A percentile compares a stretch with the other conserved stretches of the same genome.
Evolutionary conservation across 805 yeast species (phyloP).

Genomic region (Cyberlindnera galapagoensis): DNA sequence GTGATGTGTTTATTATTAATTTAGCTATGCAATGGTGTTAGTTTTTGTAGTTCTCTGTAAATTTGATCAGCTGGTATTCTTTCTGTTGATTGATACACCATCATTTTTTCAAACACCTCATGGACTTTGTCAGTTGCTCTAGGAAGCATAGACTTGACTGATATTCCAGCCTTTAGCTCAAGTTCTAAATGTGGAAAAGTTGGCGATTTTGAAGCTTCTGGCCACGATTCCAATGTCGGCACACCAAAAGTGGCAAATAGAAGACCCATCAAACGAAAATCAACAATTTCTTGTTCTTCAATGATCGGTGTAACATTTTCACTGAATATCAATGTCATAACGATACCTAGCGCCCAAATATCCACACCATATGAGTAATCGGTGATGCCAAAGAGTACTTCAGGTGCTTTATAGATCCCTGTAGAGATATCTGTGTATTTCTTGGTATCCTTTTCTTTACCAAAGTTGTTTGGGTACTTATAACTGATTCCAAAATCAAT

Average conservation of each 20-base stretch:
- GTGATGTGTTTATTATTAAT: neutral
- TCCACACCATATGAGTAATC: constrained; percentile 54
- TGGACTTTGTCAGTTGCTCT: constrained; percentile 20
- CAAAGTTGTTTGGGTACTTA: constrained; percentile 47
- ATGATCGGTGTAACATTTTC: constrained; percentile 32
- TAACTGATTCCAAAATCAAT: constrained; percentile 37
- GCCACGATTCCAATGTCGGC: constrained; percentile 41
- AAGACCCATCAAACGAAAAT: constrained; percentile 49
- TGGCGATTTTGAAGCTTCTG: constrained; percentile 33
- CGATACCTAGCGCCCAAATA: constrained; percentile 66
- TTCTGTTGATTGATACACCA: constrained; percentile 32
- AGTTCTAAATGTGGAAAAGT: constrained; percentile 27
- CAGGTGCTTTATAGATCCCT: constrained; percentile 68
- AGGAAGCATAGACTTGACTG: constrained; percentile 29
- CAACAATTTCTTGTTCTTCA: constrained; percentile 38
- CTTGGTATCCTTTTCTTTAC: constrained; percentile 39
- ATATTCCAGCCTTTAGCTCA: constrained; percentile 20
- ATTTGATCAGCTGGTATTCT: constrained; percentile 28
- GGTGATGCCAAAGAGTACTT: constrained; percentile 53
- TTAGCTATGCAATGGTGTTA: neutral
- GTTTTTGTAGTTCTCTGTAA: neutral
- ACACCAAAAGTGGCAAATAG: constrained; percentile 59
- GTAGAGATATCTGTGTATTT: constrained; percentile 56
- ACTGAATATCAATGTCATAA: constrained; percentile 48
- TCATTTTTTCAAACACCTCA: constrained; percentile 35